Base-by-base conservation (phyloP, 2,329 filamentous ascomycete genomes). In the Penicillium hordei region DNA sequence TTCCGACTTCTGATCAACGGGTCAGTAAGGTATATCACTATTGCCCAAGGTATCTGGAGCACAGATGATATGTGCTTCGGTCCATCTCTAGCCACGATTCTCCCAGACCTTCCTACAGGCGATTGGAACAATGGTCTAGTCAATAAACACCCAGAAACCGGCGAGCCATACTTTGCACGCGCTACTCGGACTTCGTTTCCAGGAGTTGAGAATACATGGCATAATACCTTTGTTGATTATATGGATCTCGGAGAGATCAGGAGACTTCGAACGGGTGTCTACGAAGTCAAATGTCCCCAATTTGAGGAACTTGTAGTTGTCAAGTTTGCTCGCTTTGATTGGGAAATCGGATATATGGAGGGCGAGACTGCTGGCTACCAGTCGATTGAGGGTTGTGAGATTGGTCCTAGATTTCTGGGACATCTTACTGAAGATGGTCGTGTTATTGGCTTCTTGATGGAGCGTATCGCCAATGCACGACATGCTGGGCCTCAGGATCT, bases 81-180 rank as follows among this genome's bases (percentile, higher is more conserved):
- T 7, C 69, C 70, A 44, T 65, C 66, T 5, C 59, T 72, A 6
- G 19, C 60, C 27, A 57, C 64, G 0, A 8, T 68, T 29, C 57
- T 69, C 2, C 68, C 65, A 0, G 51, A 58, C 6, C 42, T 72
- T 3, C 68, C 68, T 10, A 15, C 61, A 34, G 69, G 66, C n/a
- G 58, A 72, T n/a, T 74, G 67, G 69, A 73, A 72, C 38, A 64
- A 70, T 48, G 69, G 63, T n/a, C 39, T 66, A 12, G 53, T 71
- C 6, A 53, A 64, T 8, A 62, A 48, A 57, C 45, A 67, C 40
- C 3, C 54, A 25, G 54, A 54, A 7, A 53, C 52, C 17, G 64
- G 59, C 21, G 34, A 51, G 10, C 66, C 66, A 17, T n/a, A 60
- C 36, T 71, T 73, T 53, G 49, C 57, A n/a, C 49, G 34, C n/a